Evolutionary conservation across 805 yeast genomes (phyloP).

Genomic region (Monosporozyma solicola): DNA sequence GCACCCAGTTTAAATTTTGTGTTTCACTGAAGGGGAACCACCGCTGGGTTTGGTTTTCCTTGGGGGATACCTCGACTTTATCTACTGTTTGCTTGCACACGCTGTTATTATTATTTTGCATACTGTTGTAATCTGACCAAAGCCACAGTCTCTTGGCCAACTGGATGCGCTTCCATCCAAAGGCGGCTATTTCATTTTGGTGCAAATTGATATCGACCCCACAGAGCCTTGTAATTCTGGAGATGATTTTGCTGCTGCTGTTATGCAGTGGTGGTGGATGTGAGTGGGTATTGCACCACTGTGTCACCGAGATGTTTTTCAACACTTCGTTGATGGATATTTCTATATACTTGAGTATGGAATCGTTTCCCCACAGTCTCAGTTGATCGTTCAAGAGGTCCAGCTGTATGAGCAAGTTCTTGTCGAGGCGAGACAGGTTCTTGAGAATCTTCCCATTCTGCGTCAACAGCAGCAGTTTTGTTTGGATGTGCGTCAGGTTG

Average conservation of each 20-base stretch:
- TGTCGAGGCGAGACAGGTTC: constrained; percentile 24
- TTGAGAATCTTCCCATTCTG: constrained; percentile 28
- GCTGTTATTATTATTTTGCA: background rate
- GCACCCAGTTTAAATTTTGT: constrained; percentile 23
- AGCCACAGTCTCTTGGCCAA: constrained; percentile 19
- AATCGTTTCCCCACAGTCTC: constrained; percentile 8
- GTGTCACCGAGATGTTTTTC: constrained; percentile 13
- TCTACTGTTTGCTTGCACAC: background rate
- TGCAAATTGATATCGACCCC: constrained; percentile 7
- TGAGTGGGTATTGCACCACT: background rate
- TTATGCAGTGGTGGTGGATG: too few species aligned
- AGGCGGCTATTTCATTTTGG: constrained; percentile 16
- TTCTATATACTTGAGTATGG: constrained; percentile 24
- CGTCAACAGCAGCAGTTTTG: constrained; percentile 19
- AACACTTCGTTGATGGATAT: constrained; percentile 23
- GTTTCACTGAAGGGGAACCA: constrained; percentile 22
- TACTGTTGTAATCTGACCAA: constrained; percentile 11
- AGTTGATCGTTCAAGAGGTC: constrained; percentile 7
- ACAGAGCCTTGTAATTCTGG: constrained; percentile 4
- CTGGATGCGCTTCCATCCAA: constrained; percentile 21
- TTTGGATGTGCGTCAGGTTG: constrained; percentile 2
- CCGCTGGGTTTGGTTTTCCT: background rate
- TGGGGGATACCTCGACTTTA: background rate
- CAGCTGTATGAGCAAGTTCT: constrained; percentile 6
- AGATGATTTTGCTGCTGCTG: background rate